phyloP scores from a whole-genome alignment of 495 filamentous ascomycete genomes.

The Aspergillus kassunensis region DNA sequence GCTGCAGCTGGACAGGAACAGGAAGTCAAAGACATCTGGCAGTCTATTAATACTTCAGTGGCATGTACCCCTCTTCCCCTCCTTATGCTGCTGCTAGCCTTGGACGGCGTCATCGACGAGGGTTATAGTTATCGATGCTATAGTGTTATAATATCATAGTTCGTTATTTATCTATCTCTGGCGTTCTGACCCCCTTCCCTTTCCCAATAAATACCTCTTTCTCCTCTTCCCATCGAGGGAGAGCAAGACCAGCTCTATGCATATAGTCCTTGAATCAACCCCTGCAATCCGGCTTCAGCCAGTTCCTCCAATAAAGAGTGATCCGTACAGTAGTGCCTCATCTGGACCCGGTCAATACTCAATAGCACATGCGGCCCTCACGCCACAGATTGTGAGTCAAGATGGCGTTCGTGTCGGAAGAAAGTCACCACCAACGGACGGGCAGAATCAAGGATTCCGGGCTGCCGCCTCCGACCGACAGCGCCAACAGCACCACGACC shows the following conservation, averaged over 20 bases:
- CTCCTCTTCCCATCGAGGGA: background rate
- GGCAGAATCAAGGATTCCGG: conserved; percentile 22
- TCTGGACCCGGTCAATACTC: no score
- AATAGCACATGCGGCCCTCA: background rate
- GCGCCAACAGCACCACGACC: conserved; percentile 8
- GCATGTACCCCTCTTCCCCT: background rate
- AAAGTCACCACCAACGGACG: conserved; percentile 16
- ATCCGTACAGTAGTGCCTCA: no score
- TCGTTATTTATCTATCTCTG: background rate
- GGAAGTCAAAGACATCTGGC: background rate
- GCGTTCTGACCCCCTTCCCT: background rate
- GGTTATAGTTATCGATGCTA: background rate
- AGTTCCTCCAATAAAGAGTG: no score
- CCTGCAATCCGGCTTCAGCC: no score
- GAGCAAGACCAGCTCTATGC: no score
- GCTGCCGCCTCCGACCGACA: conserved; percentile 20
- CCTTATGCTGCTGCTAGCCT: background rate
- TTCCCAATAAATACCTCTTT: no score
- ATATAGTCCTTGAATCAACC: no score
- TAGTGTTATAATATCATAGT: background rate
- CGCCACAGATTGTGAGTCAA: background rate
- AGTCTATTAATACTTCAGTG: background rate
- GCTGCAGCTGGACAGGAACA: background rate
- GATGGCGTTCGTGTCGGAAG: conserved; percentile 3
- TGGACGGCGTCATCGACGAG: conserved; percentile 1